These are phyloP conservation scores for Euptelea pleiosperma DNA, from an alignment of 164 flowering plant species.

Conservation along the genomic window DNA sequence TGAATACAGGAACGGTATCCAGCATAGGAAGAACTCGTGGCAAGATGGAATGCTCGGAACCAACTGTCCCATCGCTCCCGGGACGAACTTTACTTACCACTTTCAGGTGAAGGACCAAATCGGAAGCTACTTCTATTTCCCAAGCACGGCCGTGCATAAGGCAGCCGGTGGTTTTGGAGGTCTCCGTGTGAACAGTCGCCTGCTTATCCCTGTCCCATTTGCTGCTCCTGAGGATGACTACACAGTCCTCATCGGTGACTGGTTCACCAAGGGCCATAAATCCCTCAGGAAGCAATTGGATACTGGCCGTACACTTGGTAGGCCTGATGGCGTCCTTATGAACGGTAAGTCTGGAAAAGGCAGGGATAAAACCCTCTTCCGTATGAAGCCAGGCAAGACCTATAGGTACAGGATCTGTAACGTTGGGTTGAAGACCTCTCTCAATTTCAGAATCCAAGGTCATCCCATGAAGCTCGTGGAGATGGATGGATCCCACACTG, in stretches of 20 bases:
- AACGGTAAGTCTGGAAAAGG: conserved; percentile 30
- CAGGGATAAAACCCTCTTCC: conserved; percentile 25
- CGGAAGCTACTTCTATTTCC: conserved; percentile 48
- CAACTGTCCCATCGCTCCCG: conserved; percentile 46
- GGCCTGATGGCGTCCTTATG: conserved; percentile 39
- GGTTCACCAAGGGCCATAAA: conserved; percentile 40
- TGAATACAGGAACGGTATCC: conserved; percentile 34
- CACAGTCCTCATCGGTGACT: conserved; percentile 48
- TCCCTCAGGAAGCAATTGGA: conserved; percentile 24
- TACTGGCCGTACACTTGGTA: conserved; percentile 28
- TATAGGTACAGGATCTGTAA: conserved; percentile 47
- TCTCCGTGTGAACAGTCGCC: conserved; percentile 38
- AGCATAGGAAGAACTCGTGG: conserved; percentile 62
- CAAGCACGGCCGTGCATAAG: conserved; percentile 27
- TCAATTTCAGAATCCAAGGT: conserved; percentile 46
- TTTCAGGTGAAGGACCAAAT: conserved; percentile 55
- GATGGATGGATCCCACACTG: conserved; percentile 52
- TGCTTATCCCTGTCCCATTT: conserved; percentile 43
- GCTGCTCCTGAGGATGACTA: conserved; percentile 50
- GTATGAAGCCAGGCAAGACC: conserved; percentile 40
- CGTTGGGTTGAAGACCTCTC: conserved; percentile 40
- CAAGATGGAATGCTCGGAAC: conserved; percentile 44
- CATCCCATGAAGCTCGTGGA: conserved; percentile 48
- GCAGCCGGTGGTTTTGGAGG: conserved; percentile 43
- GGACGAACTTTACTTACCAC: conserved; percentile 44